Evolutionary conservation across 2,329 filamentous ascomycete genomes (phyloP).

Genomic region (Tolypocladium sp.): DNA sequence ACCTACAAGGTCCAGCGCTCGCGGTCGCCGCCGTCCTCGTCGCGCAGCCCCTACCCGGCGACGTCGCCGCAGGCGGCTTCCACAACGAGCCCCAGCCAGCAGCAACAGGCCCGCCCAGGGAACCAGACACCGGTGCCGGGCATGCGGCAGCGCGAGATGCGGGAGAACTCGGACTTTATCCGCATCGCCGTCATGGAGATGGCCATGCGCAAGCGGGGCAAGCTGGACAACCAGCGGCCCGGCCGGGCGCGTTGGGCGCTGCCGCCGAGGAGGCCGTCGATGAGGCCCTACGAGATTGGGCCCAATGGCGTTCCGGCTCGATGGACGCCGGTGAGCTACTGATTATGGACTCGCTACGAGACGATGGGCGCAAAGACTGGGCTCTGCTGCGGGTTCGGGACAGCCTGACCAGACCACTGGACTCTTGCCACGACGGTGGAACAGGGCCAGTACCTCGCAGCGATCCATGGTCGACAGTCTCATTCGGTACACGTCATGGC

Average conservation of each 20-base stretch:
- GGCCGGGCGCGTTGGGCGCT: slow-evolving; percentile 59
- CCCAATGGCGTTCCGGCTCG: slow-evolving; percentile 49
- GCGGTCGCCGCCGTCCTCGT: slow-evolving; percentile 24
- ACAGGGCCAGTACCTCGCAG: not conserved
- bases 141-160: slow-evolving; percentile 56
- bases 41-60: slow-evolving; percentile 21
- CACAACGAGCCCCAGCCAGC: slow-evolving; percentile 15
- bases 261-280: slow-evolving; percentile 50
- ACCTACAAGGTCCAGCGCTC: slow-evolving; percentile 54
- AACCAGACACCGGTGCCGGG: slow-evolving; percentile 25
- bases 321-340: slow-evolving; percentile 38
- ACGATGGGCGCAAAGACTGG: not conserved
- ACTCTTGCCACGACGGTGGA: not conserved
- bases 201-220: slow-evolving; percentile 59
- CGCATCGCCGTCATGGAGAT: slow-evolving; percentile 64
- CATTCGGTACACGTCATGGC: not conserved
- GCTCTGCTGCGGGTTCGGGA: not conserved
- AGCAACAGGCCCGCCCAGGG: slow-evolving; percentile 7
- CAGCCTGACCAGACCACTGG: not conserved
- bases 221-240: slow-evolving; percentile 56
- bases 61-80: slow-evolving; percentile 19
- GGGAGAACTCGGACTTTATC: slow-evolving; percentile 63
- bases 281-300: slow-evolving; percentile 46
- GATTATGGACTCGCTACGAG: not conserved
- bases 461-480: no score